phyloP scores from a whole-genome alignment of 176 grass and related monocot species.

The Zea luxurians region DNA sequence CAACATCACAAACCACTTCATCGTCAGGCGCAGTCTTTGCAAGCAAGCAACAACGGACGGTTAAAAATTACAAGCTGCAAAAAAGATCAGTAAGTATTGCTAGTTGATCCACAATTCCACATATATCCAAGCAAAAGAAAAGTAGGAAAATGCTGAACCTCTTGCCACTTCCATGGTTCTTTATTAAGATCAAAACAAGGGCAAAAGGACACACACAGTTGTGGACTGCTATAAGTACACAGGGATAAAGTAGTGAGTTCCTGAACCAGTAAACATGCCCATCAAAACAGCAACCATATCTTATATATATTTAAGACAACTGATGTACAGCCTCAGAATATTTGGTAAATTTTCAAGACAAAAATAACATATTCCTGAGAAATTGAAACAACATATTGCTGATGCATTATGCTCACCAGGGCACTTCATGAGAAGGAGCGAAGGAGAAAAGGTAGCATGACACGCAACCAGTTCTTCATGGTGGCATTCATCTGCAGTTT shows the following conservation, averaged over 20 bases:
- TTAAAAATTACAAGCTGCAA: neutral
- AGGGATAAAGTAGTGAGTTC: neutral
- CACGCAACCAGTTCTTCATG: slow-evolving; percentile 81
- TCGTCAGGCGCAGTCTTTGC: neutral
- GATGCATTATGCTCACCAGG: neutral
- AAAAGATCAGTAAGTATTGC: neutral
- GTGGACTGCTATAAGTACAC: neutral
- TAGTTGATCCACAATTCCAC: neutral
- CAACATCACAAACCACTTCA: neutral
- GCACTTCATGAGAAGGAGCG: slow-evolving; percentile 76
- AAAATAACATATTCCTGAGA: neutral
- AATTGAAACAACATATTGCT: neutral
- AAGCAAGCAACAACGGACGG: neutral
- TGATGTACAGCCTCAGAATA: neutral
- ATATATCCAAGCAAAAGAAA: neutral
- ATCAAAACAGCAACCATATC: slow-evolving; percentile 2
- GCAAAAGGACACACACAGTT: neutral
- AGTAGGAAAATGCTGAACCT: neutral
- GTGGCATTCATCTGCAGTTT: slow-evolving; percentile 77
- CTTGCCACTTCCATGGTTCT: neutral
- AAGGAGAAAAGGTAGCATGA: slow-evolving; percentile 61
- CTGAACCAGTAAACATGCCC: neutral
- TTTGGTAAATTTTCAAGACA: neutral
- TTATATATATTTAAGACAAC: neutral
- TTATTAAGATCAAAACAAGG: neutral